phyloP scores from a whole-genome alignment of 2,329 filamentous ascomycete genomes.

The Periconia sp. region DNA sequence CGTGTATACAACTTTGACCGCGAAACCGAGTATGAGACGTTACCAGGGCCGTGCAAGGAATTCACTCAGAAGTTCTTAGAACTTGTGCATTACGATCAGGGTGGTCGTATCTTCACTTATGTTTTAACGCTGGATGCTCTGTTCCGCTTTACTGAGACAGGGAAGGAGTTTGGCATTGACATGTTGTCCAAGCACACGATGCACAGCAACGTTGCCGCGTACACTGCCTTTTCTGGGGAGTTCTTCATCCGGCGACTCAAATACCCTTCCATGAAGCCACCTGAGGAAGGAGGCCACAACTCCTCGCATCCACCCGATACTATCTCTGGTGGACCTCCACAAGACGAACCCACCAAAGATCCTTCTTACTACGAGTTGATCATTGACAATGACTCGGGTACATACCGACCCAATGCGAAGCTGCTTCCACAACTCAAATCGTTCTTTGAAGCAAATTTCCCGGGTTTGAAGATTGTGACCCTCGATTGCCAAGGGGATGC shows the following conservation, averaged over 20 bases:
- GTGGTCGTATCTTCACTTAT: slow-evolving; percentile 87
- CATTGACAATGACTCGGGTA: slow-evolving; percentile 95
- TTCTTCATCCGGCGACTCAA: slow-evolving; percentile 81
- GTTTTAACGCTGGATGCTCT: slow-evolving; percentile 84
- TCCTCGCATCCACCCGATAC: slow-evolving; percentile 56
- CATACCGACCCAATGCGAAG: slow-evolving; percentile 82
- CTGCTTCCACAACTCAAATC: slow-evolving; percentile 70
- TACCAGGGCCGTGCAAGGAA: slow-evolving; percentile 66
- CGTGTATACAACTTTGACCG: slow-evolving; percentile 88
- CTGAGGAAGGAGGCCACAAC: slow-evolving; percentile 36
- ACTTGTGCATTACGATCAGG: slow-evolving; percentile 82
- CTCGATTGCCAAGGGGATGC: slow-evolving; percentile 75
- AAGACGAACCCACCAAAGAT: slow-evolving; percentile 49
- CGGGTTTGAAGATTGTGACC: slow-evolving; percentile 71
- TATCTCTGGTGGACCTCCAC: slow-evolving; percentile 50
- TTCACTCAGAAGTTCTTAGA: slow-evolving; percentile 81
- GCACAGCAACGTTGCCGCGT: slow-evolving; percentile 89
- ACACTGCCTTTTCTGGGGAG: slow-evolving; percentile 89
- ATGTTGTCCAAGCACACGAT: slow-evolving; percentile 93
- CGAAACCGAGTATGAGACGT: slow-evolving; percentile 70
- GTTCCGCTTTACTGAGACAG: slow-evolving; percentile 90
- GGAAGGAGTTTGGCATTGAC: slow-evolving; percentile 93
- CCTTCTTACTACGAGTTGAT: slow-evolving; percentile 74
- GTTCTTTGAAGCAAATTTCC: slow-evolving; percentile 73
- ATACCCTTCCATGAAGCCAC: slow-evolving; percentile 40